Evolutionary conservation across 768 basidiomycete genomes (phyloP).

Genomic region (Megacollybia marginata): DNA sequence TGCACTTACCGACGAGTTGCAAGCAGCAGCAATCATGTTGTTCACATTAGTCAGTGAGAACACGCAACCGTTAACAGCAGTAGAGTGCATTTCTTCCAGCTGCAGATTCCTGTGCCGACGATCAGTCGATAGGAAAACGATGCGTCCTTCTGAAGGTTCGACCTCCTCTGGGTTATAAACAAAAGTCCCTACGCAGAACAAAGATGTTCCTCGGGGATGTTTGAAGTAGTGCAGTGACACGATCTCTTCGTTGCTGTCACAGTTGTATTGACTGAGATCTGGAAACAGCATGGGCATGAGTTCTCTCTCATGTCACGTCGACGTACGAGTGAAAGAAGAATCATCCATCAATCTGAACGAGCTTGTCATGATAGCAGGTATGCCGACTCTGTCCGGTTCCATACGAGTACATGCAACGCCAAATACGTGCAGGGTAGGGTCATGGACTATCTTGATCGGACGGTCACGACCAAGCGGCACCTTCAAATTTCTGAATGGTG

Average conservation of each 20-base stretch:
- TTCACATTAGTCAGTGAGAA: conserved; percentile 50
- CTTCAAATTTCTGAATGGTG: conserved; percentile 27
- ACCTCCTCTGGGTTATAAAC: conserved; percentile 32
- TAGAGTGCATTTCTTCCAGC: conserved; percentile 29
- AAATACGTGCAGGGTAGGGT: conserved; percentile 45
- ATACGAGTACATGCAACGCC: conserved; percentile 58
- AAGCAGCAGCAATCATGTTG: conserved; percentile 54
- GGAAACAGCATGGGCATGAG: neutral
- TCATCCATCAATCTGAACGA: conserved; percentile 66
- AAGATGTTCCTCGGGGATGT: conserved; percentile 22
- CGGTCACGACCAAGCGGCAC: conserved; percentile 64
- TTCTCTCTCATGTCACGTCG: neutral
- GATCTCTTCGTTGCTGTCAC: conserved; percentile 54
- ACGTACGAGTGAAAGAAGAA: conserved; percentile 54
- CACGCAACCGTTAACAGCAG: conserved; percentile 55
- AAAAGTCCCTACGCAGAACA: conserved; percentile 47
- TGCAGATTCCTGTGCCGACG: conserved; percentile 19
- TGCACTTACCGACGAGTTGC: conserved; percentile 66
- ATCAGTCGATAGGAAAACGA: conserved; percentile 47
- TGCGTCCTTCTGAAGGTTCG: conserved; percentile 49
- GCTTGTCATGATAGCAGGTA: conserved; percentile 30
- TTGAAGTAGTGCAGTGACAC: conserved; percentile 38
- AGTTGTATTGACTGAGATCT: conserved; percentile 44
- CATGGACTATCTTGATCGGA: conserved; percentile 62
- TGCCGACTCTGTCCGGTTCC: conserved; percentile 47